Conservation (phyloP, 495 filamentous ascomycete species). For the Haplographium delicatum region DNA sequence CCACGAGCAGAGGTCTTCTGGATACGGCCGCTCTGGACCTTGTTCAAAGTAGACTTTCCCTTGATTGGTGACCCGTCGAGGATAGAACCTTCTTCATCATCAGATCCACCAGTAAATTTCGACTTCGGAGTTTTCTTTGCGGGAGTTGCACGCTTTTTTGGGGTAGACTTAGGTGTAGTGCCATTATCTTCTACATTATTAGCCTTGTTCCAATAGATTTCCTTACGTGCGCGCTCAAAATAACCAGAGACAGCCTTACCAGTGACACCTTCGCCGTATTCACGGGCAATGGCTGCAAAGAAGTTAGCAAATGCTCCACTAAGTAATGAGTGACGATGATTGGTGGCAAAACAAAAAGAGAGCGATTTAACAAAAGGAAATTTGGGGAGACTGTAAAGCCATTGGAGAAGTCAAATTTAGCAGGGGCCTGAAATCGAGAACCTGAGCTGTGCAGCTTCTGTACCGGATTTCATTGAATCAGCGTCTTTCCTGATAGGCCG, state of each 20-base stretch:
- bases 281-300: conserved; percentile 18
- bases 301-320: conserved; percentile 21
- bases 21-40: conserved; percentile 6
- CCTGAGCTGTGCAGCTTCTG: neutral
- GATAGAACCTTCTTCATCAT: neutral
- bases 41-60: conserved; percentile 8
- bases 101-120: neutral
- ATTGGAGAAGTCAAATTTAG: too few relatives aligned
- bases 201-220: conserved; percentile 17
- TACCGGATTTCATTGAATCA: conserved; percentile 26
- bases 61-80: conserved; percentile 4
- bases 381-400: too few relatives aligned
- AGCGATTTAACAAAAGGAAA: conserved; percentile 20
- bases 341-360: conserved; percentile 8
- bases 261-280: conserved; percentile 16
- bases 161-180: neutral
- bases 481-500: conserved; percentile 35
- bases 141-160: neutral
- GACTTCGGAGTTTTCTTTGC: neutral
- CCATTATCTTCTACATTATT: conserved; percentile 11
- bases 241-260: conserved; percentile 21
- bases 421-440: neutral
- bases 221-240: conserved; percentile 19
- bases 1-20: neutral
- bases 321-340: conserved; percentile 4